Evolutionary conservation across 2,329 filamentous ascomycete genomes (phyloP), one percentile per base, ranked within the genome.

Genomic region (Fusarium napiforme): DNA sequence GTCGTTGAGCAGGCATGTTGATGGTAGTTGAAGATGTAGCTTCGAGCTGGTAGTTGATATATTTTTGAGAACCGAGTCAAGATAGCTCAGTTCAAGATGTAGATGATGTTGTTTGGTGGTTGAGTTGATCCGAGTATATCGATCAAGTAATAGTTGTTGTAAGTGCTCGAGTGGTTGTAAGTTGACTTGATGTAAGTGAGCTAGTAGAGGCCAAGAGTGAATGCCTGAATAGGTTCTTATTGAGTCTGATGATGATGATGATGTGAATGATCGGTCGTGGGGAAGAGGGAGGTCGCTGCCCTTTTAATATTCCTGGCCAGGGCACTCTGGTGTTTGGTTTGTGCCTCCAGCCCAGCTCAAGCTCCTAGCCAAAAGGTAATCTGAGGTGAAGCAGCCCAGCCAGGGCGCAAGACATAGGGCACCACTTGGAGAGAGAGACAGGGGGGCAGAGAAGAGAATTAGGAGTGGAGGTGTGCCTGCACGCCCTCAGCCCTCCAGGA

Each of bases 1-100:
- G 89, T 80, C 89, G 87, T 82, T 90, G 88, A 73, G 87, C 84
- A 82, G 88, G 87, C 86, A 89, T 88, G 69, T 71, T 81, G 77
- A 70, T 77, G 75, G 70, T 56, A 50, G 61, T 61, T 74, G 65
- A 67, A 63, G 64, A 55, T 42, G 23, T 26, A 58, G 64, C 58
- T 68, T 65, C 67, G 64, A 63, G 43, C 72, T 75, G 60, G 61
- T 64, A 56, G 36, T 57, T 60, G 61, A 40, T 58, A 52, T 23
- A 40, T 50, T 45, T 18, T 18, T 45, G 57, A 68, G 56, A 77
- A 77, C 73, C 72, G 75, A 76, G 64, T 53, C 47, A 49, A 62
- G 45, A 45, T 67, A 47, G 67, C 75, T 77, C 75, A 77, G 75
- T 76, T 76, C 62, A 49, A 39, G 58, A 43, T 46, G 50, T 72